Evolutionary conservation across 2,329 filamentous ascomycete species (phyloP).

Genomic region (Exutisphaerella laricina): DNA sequence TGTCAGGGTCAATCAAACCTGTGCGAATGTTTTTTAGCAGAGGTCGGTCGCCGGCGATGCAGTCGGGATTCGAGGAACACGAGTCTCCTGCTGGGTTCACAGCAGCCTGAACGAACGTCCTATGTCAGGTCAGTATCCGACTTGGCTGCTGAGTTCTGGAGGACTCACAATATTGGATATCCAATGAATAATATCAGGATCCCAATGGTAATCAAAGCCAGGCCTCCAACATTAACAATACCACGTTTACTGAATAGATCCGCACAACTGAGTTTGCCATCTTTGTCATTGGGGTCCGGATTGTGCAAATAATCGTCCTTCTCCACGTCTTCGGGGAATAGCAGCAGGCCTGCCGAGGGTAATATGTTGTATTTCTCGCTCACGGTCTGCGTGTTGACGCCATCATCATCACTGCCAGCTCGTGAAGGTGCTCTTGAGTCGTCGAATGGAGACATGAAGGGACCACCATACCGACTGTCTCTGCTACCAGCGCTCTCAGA

Average conservation of each 20-base stretch:
- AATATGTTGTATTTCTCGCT: constrained; percentile 69
- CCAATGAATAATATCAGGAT: constrained; percentile 61
- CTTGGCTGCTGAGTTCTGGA: constrained; percentile 9
- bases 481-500: constrained; percentile 51
- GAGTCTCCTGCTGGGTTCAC: constrained; percentile 33
- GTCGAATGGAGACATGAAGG: constrained; percentile 52
- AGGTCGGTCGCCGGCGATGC: constrained; percentile 44
- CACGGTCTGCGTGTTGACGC: constrained; percentile 66
- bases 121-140: constrained; percentile 31
- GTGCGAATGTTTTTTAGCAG: constrained; percentile 56
- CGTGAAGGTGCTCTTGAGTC: constrained; percentile 56
- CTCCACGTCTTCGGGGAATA: constrained; percentile 68
- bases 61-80: constrained; percentile 42
- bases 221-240: constrained; percentile 58
- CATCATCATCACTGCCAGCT: constrained; percentile 59
- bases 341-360: constrained; percentile 59
- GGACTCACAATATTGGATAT: constrained; percentile 61
- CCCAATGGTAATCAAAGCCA: constrained; percentile 55
- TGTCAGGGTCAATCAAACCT: constrained; percentile 49
- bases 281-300: constrained; percentile 59
- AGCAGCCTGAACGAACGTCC: constrained; percentile 52
- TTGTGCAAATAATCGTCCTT: constrained; percentile 69
- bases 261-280: constrained; percentile 50
- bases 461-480: constrained; percentile 46
- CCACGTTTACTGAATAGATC: constrained; percentile 62